Base-by-base conservation (phyloP, 1,284 basidiomycete species). In the Cutaneotrichosporon sp. region DNA sequence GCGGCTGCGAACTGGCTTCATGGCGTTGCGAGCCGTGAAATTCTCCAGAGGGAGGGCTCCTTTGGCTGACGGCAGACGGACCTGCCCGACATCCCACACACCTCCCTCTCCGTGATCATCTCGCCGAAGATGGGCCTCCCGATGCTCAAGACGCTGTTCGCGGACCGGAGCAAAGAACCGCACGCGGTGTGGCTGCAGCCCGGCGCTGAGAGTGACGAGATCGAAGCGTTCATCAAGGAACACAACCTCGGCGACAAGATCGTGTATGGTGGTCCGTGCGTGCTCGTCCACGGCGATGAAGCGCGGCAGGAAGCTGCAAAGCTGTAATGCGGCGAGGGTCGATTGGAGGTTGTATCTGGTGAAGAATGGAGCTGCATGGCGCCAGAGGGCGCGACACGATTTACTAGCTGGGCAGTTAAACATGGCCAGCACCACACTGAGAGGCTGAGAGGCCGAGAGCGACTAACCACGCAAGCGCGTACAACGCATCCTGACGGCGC, bases 141-240 rank as follows among this genome's bases (percentile, higher is more conserved):
- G 4, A 62, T 74, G 47, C 64, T 74, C 40, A 45, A 71, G 61
- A 50, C 54, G 21, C 53, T 67, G 21, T 69, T 88, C 84, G 41
- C 51, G 14, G 77, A 76, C 21, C 62, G 87, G 46, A 74, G 88
- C 59, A 77, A 84, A 21, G 73, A 76, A 30, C 77, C 89, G 10
- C 83, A 83, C 15, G 79, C 82, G 1, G 77, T 90, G 43, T 92
- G 89, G 89, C 80, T 91, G 37, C 89, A 92, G 71, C 89, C 89
- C 13, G 88, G 88, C 21, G 86, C 88, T 10, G 84, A 85, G 61
- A 84, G 87, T 64, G 80, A 73, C 37, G 70, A 70, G 7, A 82
- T 84, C 45, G 69, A 69, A 36, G 61, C 72, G 12, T 84, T 77
- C 59, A 80, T 85, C 62, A 73, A 76, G 35, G 74, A 79, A 51